Conservation (phyloP, 352 stramenopile species). For the Phytophthora litchii region DNA sequence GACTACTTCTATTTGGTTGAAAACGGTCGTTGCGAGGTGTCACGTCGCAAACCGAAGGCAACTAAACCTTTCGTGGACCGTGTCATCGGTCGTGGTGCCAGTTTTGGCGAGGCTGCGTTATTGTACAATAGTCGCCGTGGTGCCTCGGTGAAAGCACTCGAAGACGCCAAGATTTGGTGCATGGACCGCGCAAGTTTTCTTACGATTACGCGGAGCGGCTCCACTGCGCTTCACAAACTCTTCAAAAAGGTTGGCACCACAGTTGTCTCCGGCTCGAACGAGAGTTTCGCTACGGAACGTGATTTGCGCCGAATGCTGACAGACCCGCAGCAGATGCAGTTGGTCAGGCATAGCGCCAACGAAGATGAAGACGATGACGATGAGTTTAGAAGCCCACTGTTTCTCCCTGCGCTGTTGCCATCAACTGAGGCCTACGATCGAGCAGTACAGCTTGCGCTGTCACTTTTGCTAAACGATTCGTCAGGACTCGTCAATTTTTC, state of each 20-base stretch:
- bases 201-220: conserved; percentile 85
- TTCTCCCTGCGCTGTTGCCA: conserved; percentile 22
- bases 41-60: conserved; percentile 66
- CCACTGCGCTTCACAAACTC: conserved; percentile 72
- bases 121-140: conserved; percentile 96
- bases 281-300: conserved; percentile 65
- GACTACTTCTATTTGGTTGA: conserved; percentile 91
- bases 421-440: conserved; percentile 47
- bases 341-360: conserved; percentile 40
- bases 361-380: conserved; percentile 19
- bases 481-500: conserved; percentile 87
- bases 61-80: conserved; percentile 65
- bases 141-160: conserved; percentile 87
- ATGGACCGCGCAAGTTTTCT: conserved; percentile 90
- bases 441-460: conserved; percentile 62
- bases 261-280: conserved; percentile 37
- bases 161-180: conserved; percentile 93
- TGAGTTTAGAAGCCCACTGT: neutral
- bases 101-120: conserved; percentile 96
- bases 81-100: conserved; percentile 68
- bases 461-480: conserved; percentile 74
- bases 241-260: conserved; percentile 71
- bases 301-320: conserved; percentile 68
- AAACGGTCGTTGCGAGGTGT: conserved; percentile 74
- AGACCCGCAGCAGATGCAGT: conserved; percentile 38